These are phyloP conservation scores for Meira nashicola DNA, from an alignment of 1,284 basidiomycete species.

Conservation along the genomic window DNA sequence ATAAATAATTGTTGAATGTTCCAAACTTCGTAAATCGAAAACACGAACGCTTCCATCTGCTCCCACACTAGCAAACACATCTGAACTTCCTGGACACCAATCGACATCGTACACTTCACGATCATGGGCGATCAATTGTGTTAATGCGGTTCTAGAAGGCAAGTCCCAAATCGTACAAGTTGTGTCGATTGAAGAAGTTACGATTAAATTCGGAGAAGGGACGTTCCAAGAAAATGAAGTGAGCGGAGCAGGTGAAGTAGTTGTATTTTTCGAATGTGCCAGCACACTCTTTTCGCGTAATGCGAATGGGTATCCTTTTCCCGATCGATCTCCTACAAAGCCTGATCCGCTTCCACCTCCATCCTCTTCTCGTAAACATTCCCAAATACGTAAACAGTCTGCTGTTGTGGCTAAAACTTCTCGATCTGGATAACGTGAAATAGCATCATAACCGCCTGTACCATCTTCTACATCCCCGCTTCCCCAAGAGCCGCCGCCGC, in stretches of 20 bases:
- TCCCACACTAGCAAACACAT: constrained; percentile 97
- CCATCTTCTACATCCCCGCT: constrained; percentile 16
- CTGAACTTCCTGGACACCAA: constrained; percentile 95
- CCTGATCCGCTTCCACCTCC: not conserved
- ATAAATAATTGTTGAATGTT: constrained; percentile 97
- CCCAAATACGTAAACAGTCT: constrained; percentile 51
- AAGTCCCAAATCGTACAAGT: constrained; percentile 72
- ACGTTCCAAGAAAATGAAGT: constrained; percentile 53
- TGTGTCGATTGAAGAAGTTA: constrained; percentile 61
- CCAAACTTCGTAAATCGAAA: constrained; percentile 89
- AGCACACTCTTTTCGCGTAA: constrained; percentile 49
- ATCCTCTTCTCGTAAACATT: constrained; percentile 19
- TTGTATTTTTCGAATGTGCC: constrained; percentile 45
- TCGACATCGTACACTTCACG: constrained; percentile 95
- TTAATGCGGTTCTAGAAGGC: constrained; percentile 87
- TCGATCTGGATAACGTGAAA: constrained; percentile 38
- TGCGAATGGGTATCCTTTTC: not conserved
- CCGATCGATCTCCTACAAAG: constrained; percentile 7
- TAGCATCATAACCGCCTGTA: constrained; percentile 16
- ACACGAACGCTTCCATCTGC: constrained; percentile 94
- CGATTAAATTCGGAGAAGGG: constrained; percentile 51
- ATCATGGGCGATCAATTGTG: constrained; percentile 85
- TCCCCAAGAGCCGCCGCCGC: constrained; percentile 36
- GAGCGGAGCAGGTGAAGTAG: constrained; percentile 47
- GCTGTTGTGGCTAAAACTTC: constrained; percentile 50